These are phyloP conservation scores for Catenaria anguillulae DNA, from an alignment of 371 early-diverging fungal species.

Conservation along the genomic window DNA sequence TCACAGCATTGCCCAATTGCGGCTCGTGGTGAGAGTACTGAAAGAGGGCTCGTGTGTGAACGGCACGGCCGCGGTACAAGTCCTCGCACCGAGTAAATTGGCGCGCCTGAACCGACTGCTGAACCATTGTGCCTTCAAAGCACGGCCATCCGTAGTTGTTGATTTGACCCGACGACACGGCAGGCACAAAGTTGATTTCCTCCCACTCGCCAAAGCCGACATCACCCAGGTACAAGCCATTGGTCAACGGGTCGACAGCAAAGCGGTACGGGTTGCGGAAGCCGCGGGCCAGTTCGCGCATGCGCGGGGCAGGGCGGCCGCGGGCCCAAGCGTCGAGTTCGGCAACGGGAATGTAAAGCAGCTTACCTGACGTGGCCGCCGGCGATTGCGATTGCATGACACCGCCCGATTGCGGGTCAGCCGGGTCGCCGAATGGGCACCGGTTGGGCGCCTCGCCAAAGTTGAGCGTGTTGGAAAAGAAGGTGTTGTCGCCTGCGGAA, in stretches of 20 bases:
- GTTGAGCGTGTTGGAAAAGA: no score
- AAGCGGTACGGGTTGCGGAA: constrained; percentile 5
- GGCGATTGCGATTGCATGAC: no score
- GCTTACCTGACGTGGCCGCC: no score
- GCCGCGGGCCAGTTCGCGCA: background rate
- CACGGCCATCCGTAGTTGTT: no score
- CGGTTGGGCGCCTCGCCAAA: background rate
- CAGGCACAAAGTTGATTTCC: background rate
- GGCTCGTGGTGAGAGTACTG: background rate
- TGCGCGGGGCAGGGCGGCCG: no score
- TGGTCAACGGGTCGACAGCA: background rate
- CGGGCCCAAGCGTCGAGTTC: no score
- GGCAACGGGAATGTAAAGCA: no score
- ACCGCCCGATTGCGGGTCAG: no score
- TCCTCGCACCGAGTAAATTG: background rate
- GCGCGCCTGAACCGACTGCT: background rate
- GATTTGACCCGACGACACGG: background rate
- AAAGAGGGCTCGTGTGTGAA: background rate
- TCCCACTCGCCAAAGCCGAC: no score
- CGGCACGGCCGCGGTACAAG: background rate
- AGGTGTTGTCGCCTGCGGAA: background rate
- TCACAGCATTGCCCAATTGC: background rate
- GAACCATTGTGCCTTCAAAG: background rate
- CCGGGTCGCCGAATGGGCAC: no score
- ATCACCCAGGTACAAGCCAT: background rate